Conservation (phyloP, 177 flowering plant genomes). For the Tripterygium wilfordii region DNA sequence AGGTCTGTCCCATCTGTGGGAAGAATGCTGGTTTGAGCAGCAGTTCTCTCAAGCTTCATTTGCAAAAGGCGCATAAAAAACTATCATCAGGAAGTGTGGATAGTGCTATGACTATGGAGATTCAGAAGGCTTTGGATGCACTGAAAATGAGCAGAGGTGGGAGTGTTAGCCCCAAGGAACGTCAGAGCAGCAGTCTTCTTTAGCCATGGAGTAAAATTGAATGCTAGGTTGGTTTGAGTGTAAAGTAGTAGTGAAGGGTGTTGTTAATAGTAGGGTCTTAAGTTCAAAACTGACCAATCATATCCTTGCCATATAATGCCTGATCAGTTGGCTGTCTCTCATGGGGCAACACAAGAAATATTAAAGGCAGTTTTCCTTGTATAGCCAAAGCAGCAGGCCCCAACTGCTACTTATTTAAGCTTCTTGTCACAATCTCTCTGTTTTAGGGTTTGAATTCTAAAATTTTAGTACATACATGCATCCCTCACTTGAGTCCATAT, state of each 20-base stretch:
- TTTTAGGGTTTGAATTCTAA: too few species aligned
- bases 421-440: conserved; percentile 6
- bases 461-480: too few species aligned
- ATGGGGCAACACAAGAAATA: conserved; percentile 7
- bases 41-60: conserved; percentile 87
- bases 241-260: too few species aligned
- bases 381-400: conserved; percentile 3
- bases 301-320: too few species aligned
- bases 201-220: conserved; percentile 25
- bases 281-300: too few species aligned
- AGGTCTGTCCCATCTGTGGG: conserved; percentile 91
- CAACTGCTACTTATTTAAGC: conserved; percentile 10
- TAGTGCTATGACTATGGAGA: conserved; percentile 96
- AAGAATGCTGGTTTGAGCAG: conserved; percentile 93
- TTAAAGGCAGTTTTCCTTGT: conserved; percentile 3
- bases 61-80: conserved; percentile 85
- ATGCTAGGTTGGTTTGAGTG: too few species aligned
- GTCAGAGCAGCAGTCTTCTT: conserved; percentile 39
- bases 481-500: too few species aligned
- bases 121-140: conserved; percentile 74
- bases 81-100: conserved; percentile 95
- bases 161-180: conserved; percentile 71
- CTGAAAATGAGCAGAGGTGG: conserved; percentile 65
- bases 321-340: too few species aligned
- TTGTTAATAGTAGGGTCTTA: too few species aligned